phyloP scores from a whole-genome alignment of 805 yeast species.

The Vanderwaltozyma yarrowii region DNA sequence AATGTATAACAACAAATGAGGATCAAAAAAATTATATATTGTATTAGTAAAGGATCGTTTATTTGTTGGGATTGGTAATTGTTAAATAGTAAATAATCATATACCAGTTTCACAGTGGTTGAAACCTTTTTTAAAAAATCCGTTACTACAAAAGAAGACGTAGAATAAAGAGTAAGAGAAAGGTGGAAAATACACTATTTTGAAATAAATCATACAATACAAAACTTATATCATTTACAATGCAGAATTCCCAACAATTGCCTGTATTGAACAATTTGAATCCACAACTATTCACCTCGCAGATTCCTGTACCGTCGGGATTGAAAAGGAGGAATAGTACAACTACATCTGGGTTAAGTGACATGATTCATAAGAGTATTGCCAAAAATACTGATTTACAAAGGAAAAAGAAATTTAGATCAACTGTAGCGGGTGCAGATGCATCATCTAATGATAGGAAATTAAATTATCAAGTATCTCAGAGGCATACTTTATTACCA shows the following conservation, averaged over 20 bases:
- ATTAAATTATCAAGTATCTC: neutral
- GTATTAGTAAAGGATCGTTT: no score
- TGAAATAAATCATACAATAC: no score
- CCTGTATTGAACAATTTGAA: slow-evolving; percentile 13
- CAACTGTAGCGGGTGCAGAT: slow-evolving; percentile 12
- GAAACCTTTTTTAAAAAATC: no score
- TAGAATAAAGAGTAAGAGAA: no score
- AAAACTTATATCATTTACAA: neutral
- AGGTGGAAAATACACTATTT: no score
- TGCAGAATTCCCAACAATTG: neutral
- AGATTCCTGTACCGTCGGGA: slow-evolving; percentile 12
- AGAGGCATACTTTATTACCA: slow-evolving; percentile 5
- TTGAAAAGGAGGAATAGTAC: slow-evolving; percentile 17
- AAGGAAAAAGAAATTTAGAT: slow-evolving; percentile 10
- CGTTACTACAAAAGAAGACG: no score
- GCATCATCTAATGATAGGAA: neutral
- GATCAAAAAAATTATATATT: no score
- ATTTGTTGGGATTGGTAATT: no score
- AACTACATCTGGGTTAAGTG: slow-evolving; percentile 14
- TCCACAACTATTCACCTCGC: slow-evolving; percentile 19
- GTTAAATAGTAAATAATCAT: no score
- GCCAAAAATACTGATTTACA: slow-evolving; percentile 8
- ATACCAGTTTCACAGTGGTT: no score
- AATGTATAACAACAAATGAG: no score
- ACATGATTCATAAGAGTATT: slow-evolving; percentile 21